These are phyloP conservation scores for Diplodia mutila DNA, from an alignment of 2,329 filamentous ascomycete species.

Conservation along the genomic window DNA sequence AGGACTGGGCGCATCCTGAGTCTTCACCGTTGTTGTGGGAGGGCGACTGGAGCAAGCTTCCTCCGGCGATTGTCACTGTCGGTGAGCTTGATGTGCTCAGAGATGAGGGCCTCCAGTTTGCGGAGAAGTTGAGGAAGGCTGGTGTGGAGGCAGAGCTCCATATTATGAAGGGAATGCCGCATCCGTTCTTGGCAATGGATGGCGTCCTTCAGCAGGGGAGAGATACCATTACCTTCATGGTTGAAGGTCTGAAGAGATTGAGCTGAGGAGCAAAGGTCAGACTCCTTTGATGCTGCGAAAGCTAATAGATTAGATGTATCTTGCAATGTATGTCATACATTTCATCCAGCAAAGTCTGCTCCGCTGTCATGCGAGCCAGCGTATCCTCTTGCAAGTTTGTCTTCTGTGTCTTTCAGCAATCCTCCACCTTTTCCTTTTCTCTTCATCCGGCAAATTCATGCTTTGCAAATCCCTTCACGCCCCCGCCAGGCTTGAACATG, in stretches of 20 bases:
- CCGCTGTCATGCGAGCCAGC: too few species aligned
- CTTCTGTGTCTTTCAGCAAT: neutral
- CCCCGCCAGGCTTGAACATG: neutral
- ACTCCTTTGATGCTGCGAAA: neutral
- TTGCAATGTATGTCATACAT: too few species aligned
- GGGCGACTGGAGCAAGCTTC: slow-evolving; percentile 34
- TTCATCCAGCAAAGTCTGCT: too few species aligned
- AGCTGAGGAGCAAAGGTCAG: neutral
- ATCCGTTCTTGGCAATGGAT: slow-evolving; percentile 22
- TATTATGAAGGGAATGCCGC: slow-evolving; percentile 20
- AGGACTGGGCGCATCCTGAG: slow-evolving; percentile 36
- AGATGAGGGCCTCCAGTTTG: slow-evolving; percentile 38
- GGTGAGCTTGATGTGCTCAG: slow-evolving; percentile 42
- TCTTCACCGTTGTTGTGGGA: slow-evolving; percentile 37
- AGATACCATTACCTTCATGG: slow-evolving; percentile 12
- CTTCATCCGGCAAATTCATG: neutral
- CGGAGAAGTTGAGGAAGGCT: slow-evolving; percentile 32
- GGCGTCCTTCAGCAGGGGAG: slow-evolving; percentile 23
- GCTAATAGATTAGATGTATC: too few species aligned
- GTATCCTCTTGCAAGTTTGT: too few species aligned
- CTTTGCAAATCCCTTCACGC: slow-evolving; percentile 8
- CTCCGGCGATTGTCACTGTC: slow-evolving; percentile 39
- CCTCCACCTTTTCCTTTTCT: neutral
- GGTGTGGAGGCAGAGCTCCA: slow-evolving; percentile 28
- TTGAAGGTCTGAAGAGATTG: slow-evolving; percentile 17